These are phyloP conservation scores for Anthostomella pinea DNA, from an alignment of 2,329 filamentous ascomycete genomes.

Conservation along the genomic window DNA sequence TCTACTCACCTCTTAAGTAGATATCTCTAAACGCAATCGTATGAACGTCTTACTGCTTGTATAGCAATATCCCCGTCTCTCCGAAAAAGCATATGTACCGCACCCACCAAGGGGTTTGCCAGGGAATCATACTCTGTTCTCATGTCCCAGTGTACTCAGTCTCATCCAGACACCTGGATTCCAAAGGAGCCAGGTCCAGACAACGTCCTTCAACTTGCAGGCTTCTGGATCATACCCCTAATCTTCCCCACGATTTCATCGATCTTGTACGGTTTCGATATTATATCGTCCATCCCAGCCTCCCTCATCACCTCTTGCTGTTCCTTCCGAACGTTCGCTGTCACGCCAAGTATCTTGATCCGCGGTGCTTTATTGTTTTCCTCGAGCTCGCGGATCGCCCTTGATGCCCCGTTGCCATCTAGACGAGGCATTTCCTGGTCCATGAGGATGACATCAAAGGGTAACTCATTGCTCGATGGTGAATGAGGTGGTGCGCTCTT, in stretches of 20 bases:
- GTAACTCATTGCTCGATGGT: neutral
- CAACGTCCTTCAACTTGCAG: no score
- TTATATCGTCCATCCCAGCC: neutral
- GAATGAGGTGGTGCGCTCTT: neutral
- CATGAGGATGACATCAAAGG: neutral
- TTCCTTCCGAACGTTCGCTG: neutral
- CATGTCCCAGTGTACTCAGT: no score
- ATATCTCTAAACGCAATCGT: no score
- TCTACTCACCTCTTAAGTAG: no score
- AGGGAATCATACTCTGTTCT: no score
- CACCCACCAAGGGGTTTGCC: no score
- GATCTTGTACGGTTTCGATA: neutral
- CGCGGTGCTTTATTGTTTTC: neutral
- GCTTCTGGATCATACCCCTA: no score
- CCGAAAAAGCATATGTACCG: no score
- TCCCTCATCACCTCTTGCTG: neutral
- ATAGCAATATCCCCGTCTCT: no score
- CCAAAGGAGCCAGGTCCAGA: no score
- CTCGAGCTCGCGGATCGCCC: neutral
- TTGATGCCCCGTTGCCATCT: neutral
- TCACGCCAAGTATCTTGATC: neutral
- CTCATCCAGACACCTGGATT: no score
- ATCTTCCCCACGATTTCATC: neutral
- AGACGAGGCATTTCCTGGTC: neutral
- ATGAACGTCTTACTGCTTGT: no score